Conservation (phyloP, 2,329 filamentous ascomycete genomes). For the Cryoendolithus antarcticus region DNA sequence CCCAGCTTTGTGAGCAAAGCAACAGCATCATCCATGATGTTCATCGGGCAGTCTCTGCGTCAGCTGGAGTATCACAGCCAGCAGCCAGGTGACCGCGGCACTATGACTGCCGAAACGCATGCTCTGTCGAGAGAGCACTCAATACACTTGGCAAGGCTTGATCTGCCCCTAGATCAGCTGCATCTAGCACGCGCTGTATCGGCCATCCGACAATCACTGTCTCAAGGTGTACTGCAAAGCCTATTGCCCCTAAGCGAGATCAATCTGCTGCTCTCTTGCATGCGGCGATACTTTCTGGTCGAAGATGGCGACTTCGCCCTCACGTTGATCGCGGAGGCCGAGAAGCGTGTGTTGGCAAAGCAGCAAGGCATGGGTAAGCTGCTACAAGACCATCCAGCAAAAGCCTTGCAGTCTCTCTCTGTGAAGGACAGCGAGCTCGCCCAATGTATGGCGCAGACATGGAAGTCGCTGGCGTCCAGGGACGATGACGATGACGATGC, state of each 20-base stretch:
- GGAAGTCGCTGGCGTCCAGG: conserved; percentile 60
- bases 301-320: conserved; percentile 85
- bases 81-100: conserved; percentile 5
- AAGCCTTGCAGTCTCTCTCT: conserved; percentile 49
- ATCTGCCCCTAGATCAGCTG: conserved; percentile 62
- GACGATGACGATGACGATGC: conserved; percentile 46
- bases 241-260: conserved; percentile 68
- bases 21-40: conserved; percentile 73
- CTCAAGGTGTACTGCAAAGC: conserved; percentile 70
- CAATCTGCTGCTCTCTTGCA: conserved; percentile 60
- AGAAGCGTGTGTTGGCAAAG: conserved; percentile 62
- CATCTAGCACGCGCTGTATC: conserved; percentile 61
- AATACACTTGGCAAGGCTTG: conserved; percentile 52
- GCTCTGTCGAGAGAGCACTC: conserved; percentile 42
- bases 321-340: conserved; percentile 72
- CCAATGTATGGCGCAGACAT: conserved; percentile 63
- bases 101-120: conserved; percentile 3
- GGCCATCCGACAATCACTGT: conserved; percentile 67
- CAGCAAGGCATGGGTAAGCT: conserved; percentile 46
- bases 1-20: conserved; percentile 67
- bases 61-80: conserved; percentile 48
- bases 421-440: conserved; percentile 82
- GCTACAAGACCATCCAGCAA: conserved; percentile 39
- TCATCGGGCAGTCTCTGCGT: conserved; percentile 80
- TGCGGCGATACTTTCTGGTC: conserved; percentile 79